A percentile compares a stretch with the other conserved stretches of the same genome.
Evolutionary conservation across 140 eudicot genomes (phyloP).

Genomic region (Oenanthe javanica): DNA sequence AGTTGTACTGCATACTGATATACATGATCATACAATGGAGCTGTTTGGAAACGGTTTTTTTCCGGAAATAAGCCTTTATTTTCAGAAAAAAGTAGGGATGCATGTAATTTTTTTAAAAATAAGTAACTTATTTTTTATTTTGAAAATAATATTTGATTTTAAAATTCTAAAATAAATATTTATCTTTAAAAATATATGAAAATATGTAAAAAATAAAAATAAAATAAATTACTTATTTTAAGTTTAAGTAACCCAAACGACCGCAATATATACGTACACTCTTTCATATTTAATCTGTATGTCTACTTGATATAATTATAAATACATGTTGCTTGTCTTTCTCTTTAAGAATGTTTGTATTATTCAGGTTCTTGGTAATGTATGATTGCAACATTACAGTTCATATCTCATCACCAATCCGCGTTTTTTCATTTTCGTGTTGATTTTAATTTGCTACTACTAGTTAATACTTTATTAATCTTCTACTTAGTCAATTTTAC

Average conservation of each 20-base stretch:
- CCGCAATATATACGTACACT: slow-evolving; percentile 4
- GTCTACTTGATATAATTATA: slow-evolving; percentile 3
- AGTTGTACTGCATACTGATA: neutral
- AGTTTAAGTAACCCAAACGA: too few relatives aligned
- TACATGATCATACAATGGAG: neutral
- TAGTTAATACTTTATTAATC: slow-evolving; percentile 7
- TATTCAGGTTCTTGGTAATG: slow-evolving; percentile 2
- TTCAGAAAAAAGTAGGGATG: too few relatives aligned
- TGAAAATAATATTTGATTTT: too few relatives aligned
- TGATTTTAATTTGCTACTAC: slow-evolving; percentile 12
- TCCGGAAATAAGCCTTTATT: too few relatives aligned
- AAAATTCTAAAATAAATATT: too few relatives aligned
- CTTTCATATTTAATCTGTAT: neutral
- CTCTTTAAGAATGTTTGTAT: slow-evolving; percentile 13
- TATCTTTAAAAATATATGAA: too few relatives aligned
- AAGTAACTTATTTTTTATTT: too few relatives aligned
- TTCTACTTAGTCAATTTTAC: slow-evolving; percentile 17
- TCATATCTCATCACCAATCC: slow-evolving; percentile 40
- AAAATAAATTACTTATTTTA: too few relatives aligned
- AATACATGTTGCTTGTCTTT: slow-evolving; percentile 14
- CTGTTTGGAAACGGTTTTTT: too few relatives aligned
- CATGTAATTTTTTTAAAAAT: too few relatives aligned
- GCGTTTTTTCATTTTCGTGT: slow-evolving; percentile 34
- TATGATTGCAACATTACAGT: slow-evolving; percentile 13
- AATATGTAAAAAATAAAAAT: too few relatives aligned